These are phyloP conservation scores for Cryptosporidium sp. DNA, from an alignment of 169 alveolate genomes.

Conservation along the genomic window DNA sequence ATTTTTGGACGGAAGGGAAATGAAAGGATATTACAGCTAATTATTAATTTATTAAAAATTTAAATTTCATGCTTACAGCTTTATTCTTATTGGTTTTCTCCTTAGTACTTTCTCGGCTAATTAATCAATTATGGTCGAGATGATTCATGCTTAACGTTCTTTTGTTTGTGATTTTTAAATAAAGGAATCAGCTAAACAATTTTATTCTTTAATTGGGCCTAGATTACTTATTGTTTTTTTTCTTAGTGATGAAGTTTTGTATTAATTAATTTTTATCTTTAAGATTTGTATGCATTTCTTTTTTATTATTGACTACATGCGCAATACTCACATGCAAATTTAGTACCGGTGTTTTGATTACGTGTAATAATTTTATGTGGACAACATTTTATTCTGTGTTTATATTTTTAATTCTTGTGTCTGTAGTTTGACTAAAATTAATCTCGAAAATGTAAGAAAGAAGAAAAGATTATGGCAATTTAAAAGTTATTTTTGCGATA, in stretches of 20 bases:
- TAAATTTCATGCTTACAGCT: constrained; percentile 42
- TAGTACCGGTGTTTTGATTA: not conserved
- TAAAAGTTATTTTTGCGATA: no score
- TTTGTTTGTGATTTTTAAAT: constrained; percentile 47
- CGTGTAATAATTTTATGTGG: not conserved
- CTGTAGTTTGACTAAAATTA: no score
- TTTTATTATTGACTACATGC: not conserved
- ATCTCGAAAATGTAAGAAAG: no score
- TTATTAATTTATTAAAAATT: constrained; percentile 4
- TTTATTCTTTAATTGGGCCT: constrained; percentile 6
- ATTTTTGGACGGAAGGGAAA: constrained; percentile 60
- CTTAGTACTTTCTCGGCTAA: constrained; percentile 25
- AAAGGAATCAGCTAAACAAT: constrained; percentile 47
- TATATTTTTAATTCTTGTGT: no score
- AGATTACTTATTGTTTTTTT: constrained; percentile 10
- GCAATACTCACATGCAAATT: not conserved
- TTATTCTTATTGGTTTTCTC: constrained; percentile 44
- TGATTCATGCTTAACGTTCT: constrained; percentile 29
- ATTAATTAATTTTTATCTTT: not conserved
- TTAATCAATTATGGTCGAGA: not conserved
- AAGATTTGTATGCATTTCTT: not conserved
- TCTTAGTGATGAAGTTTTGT: not conserved
- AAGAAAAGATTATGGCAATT: no score
- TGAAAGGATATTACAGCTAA: constrained; percentile 35
- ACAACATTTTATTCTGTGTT: not conserved